These are phyloP conservation scores for Dactylorhiza incarnata DNA, from an alignment of 106 monocot genomes.

Conservation along the genomic window DNA sequence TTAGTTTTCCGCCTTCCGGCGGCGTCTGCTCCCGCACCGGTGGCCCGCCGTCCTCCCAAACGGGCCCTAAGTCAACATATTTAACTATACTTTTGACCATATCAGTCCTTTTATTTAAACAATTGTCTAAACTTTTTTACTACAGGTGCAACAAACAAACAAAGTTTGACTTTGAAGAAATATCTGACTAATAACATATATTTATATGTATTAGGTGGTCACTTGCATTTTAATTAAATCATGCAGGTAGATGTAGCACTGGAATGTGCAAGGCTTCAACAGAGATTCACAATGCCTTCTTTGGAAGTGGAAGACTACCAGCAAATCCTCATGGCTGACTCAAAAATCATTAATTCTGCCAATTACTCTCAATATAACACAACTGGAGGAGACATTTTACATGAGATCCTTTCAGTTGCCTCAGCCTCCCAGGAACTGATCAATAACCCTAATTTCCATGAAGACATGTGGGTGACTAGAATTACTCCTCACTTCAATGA, in stretches of 20 bases:
- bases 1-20: no score
- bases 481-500: conserved; percentile 21
- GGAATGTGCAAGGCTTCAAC: conserved; percentile 80
- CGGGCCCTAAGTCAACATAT: no score
- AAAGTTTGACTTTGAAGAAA: no score
- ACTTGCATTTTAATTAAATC: background rate
- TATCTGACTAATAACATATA: background rate
- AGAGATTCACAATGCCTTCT: conserved; percentile 68
- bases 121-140: no score
- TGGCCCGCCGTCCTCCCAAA: no score
- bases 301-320: conserved; percentile 65
- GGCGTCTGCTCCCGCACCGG: no score
- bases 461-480: conserved; percentile 28
- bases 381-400: conserved; percentile 34
- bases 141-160: no score
- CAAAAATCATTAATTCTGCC: conserved; percentile 22
- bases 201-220: background rate
- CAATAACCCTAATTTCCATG: conserved; percentile 33
- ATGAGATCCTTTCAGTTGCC: conserved; percentile 66
- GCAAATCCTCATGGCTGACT: conserved; percentile 24
- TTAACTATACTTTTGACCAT: no score
- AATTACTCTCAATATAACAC: conserved; percentile 11
- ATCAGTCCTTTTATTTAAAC: no score
- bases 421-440: conserved; percentile 65
- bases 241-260: conserved; percentile 73